Conservation (phyloP, 2,329 filamentous ascomycete species). For the Fusarium paranaense region DNA sequence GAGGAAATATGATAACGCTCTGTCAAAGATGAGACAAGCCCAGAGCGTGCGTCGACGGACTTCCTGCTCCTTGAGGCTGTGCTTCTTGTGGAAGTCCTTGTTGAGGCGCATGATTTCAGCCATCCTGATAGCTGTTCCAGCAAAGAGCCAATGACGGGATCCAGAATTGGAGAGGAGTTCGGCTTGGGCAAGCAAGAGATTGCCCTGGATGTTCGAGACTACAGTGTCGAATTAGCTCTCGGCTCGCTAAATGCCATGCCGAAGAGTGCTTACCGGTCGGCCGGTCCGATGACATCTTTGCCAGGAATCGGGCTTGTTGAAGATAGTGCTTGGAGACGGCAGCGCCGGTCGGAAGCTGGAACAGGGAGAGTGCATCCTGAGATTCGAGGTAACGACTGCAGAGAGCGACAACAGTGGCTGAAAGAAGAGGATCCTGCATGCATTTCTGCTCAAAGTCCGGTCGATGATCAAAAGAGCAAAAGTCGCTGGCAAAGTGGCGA, state of each 20-base stretch:
- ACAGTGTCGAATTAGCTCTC: not conserved
- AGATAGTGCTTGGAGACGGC: not conserved
- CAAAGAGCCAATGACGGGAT: conserved; percentile 38
- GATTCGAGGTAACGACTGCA: not conserved
- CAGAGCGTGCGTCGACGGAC: conserved; percentile 44
- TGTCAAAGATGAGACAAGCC: conserved; percentile 26
- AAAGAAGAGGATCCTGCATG: conserved; percentile 15
- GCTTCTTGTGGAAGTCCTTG: conserved; percentile 39
- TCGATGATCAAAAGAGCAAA: conserved; percentile 37
- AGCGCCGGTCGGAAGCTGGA: not conserved
- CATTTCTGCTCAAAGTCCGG: conserved; percentile 36
- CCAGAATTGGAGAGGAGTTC: conserved; percentile 38
- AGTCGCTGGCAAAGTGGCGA: conserved; percentile 35
- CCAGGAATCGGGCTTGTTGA: not conserved
- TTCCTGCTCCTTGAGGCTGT: conserved; percentile 39
- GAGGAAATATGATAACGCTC: not conserved
- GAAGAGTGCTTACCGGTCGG: not conserved
- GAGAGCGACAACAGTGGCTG: not conserved
- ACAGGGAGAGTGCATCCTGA: not conserved
- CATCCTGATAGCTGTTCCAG: conserved; percentile 40
- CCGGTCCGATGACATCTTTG: not conserved
- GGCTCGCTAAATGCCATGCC: not conserved
- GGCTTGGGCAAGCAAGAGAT: conserved; percentile 32
- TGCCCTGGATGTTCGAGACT: conserved; percentile 33
- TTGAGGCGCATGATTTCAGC: conserved; percentile 42